phyloP scores from a whole-genome alignment of 495 filamentous ascomycete species.

The Trichoderma parareesei region DNA sequence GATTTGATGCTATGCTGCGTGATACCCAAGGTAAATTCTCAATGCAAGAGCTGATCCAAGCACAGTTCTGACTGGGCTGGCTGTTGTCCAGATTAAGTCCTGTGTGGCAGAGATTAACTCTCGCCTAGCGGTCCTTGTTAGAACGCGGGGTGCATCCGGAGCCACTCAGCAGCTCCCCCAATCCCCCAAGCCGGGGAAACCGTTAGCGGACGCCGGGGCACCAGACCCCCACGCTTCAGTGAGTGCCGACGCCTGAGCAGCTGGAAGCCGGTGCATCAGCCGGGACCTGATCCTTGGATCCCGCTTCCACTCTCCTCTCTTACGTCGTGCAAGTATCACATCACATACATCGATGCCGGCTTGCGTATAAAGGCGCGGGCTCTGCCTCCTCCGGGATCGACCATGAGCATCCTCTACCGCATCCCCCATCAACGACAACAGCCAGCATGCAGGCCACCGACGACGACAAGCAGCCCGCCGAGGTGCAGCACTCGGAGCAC shows the following conservation, averaged over 20 bases:
- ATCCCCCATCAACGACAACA: no score
- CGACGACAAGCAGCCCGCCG: neutral
- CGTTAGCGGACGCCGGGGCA: neutral
- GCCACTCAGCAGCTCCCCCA: neutral
- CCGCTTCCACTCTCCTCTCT: no score
- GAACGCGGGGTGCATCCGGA: slow-evolving; percentile 1
- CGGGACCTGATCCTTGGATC: neutral
- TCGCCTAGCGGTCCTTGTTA: neutral
- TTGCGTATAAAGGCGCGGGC: no score
- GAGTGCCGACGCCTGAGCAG: neutral
- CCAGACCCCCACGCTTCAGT: neutral
- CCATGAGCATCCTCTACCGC: no score
- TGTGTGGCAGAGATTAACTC: neutral
- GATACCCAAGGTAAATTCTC: no score
- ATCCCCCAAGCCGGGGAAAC: neutral
- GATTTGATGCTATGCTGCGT: no score
- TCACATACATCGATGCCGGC: no score
- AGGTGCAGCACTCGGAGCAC: slow-evolving; percentile 2
- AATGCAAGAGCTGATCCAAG: no score
- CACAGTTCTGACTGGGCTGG: no score
- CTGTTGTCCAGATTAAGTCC: no score
- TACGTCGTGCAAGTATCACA: no score
- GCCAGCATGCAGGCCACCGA: neutral
- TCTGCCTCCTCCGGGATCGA: no score
- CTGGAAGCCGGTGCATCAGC: neutral